These are phyloP conservation scores for Aspergillus pseudotamarii DNA, from an alignment of 2,329 filamentous ascomycete species.

Conservation along the genomic window DNA sequence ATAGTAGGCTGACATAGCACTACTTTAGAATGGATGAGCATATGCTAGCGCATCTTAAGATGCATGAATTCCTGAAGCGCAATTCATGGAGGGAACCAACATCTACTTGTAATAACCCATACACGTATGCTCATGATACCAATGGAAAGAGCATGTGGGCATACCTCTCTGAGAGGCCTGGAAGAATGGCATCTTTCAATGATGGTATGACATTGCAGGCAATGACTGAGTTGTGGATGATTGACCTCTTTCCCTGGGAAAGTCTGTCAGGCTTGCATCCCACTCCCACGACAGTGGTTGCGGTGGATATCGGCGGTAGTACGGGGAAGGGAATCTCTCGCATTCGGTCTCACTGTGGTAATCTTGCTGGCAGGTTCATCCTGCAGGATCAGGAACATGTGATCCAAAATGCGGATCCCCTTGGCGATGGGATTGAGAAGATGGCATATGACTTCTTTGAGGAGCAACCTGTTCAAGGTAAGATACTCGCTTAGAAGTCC, in stretches of 20 bases:
- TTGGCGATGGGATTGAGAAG: neutral
- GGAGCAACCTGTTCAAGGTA: conserved; percentile 43
- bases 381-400: neutral
- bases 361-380: neutral
- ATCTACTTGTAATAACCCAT: neutral
- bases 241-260: neutral
- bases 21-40: neutral
- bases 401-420: neutral
- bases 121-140: neutral
- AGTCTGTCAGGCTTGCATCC: neutral
- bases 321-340: neutral
- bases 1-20: neutral
- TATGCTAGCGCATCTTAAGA: neutral
- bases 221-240: neutral
- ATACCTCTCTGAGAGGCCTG: neutral
- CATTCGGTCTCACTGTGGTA: neutral
- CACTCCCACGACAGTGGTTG: neutral
- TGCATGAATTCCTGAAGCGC: neutral
- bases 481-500: neutral
- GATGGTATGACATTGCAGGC: neutral
- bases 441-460: conserved; percentile 2
- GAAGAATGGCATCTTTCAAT: neutral
- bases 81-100: neutral
- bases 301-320: neutral
- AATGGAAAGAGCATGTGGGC: neutral